Evolutionary conservation across 2,329 filamentous ascomycete species (phyloP).

Genomic region (Ophiostoma tasmaniense): DNA sequence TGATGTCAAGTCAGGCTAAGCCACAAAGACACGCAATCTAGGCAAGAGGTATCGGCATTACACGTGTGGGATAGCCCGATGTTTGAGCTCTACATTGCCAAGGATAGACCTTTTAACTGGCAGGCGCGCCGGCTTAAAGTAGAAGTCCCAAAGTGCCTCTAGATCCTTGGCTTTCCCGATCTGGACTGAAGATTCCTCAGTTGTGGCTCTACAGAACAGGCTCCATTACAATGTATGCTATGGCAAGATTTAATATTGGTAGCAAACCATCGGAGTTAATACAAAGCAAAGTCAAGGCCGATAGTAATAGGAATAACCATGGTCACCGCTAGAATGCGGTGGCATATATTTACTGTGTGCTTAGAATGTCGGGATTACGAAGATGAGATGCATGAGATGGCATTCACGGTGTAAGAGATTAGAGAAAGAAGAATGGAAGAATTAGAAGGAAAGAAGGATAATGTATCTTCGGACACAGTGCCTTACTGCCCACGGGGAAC

Average conservation of each 20-base stretch:
- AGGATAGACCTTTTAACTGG: too few relatives aligned
- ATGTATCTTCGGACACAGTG: too few relatives aligned
- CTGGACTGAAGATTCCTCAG: not conserved
- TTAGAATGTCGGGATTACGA: not conserved
- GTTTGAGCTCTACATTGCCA: too few relatives aligned
- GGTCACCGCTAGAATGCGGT: not conserved
- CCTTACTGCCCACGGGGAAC: too few relatives aligned
- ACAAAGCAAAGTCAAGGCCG: not conserved
- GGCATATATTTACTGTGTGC: not conserved
- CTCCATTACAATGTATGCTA: too few relatives aligned
- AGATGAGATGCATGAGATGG: not conserved
- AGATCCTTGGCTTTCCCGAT: not conserved
- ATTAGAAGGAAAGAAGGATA: too few relatives aligned
- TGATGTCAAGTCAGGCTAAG: not conserved
- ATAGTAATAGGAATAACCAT: not conserved
- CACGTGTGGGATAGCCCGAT: too few relatives aligned
- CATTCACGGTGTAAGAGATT: not conserved
- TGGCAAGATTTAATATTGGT: too few relatives aligned
- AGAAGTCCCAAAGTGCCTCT: not conserved
- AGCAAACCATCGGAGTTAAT: not conserved
- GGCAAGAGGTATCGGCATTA: too few relatives aligned
- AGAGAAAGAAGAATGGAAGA: too few relatives aligned
- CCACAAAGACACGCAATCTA: not conserved
- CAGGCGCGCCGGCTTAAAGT: not conserved
- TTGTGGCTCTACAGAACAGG: not conserved